Evolutionary conservation across 1,284 basidiomycete genomes (phyloP).

Genomic region (Cutaneotrichosporon cyanovorans): DNA sequence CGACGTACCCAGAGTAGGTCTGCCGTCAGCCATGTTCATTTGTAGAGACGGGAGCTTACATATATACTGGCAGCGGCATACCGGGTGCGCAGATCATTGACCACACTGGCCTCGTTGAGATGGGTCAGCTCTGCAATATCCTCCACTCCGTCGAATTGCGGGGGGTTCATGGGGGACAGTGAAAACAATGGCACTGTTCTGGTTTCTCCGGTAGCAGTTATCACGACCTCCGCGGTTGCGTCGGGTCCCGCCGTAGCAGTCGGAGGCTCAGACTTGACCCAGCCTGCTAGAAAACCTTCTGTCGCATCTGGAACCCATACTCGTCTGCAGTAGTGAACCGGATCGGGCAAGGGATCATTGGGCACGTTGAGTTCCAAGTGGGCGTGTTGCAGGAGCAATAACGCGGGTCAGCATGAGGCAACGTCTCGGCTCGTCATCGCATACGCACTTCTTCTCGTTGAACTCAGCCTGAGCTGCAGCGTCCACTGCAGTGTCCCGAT

Average conservation of each 20-base stretch:
- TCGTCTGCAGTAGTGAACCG: slow-evolving; percentile 24
- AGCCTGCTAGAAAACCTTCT: slow-evolving; percentile 44
- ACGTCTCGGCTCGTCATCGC: no score
- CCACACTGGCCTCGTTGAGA: slow-evolving; percentile 96
- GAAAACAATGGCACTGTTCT: slow-evolving; percentile 65
- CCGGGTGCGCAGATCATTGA: slow-evolving; percentile 86
- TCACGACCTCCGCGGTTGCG: slow-evolving; percentile 37
- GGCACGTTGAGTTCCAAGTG: background rate
- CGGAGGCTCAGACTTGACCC: slow-evolving; percentile 39
- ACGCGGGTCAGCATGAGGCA: no score
- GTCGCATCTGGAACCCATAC: slow-evolving; percentile 42
- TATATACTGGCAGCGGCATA: slow-evolving; percentile 92
- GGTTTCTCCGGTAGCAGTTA: slow-evolving; percentile 38
- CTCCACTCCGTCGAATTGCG: slow-evolving; percentile 94
- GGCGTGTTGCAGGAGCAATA: background rate
- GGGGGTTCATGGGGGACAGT: slow-evolving; percentile 93
- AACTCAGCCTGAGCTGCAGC: slow-evolving; percentile 90
- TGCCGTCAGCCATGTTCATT: slow-evolving; percentile 15
- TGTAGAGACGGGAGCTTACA: slow-evolving; percentile 54
- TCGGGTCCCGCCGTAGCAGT: slow-evolving; percentile 19
- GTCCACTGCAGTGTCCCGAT: slow-evolving; percentile 36
- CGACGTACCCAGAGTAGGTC: slow-evolving; percentile 44
- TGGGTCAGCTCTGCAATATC: slow-evolving; percentile 98
- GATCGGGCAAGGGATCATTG: slow-evolving; percentile 4
- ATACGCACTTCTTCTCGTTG: slow-evolving; percentile 73